phyloP scores from a whole-genome alignment of 2,329 filamentous ascomycete genomes.

The Arthrinium phaeospermum region DNA sequence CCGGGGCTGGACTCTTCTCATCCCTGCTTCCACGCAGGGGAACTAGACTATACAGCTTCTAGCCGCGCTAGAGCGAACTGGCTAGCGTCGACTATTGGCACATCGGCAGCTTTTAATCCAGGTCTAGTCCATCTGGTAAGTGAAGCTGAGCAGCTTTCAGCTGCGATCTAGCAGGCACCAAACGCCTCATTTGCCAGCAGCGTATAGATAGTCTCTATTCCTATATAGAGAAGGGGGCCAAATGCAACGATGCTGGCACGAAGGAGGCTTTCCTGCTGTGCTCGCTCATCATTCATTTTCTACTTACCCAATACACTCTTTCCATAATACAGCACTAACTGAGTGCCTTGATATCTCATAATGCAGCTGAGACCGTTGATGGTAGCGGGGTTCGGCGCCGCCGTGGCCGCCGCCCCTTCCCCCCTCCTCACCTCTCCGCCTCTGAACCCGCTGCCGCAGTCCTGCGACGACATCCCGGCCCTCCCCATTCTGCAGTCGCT shows the following conservation, averaged over 20 bases:
- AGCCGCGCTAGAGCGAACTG: neutral
- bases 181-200: neutral
- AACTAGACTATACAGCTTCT: neutral
- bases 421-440: neutral
- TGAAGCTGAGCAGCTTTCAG: neutral
- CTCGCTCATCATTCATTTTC: too few relatives aligned
- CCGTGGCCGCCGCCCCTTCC: too few relatives aligned
- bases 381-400: neutral
- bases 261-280: too few relatives aligned
- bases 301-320: too few relatives aligned
- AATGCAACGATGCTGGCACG: too few relatives aligned
- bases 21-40: neutral
- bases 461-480: neutral
- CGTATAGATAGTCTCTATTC: too few relatives aligned
- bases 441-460: neutral
- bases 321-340: too few relatives aligned
- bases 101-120: neutral
- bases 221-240: too few relatives aligned
- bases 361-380: neutral
- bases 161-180: neutral
- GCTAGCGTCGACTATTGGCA: neutral
- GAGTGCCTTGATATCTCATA: too few relatives aligned
- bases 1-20: neutral
- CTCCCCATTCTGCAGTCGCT: neutral
- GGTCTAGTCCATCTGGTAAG: neutral